Base-by-base conservation (phyloP, 2,329 filamentous ascomycete genomes). In the Aspergillaceae sp. region DNA sequence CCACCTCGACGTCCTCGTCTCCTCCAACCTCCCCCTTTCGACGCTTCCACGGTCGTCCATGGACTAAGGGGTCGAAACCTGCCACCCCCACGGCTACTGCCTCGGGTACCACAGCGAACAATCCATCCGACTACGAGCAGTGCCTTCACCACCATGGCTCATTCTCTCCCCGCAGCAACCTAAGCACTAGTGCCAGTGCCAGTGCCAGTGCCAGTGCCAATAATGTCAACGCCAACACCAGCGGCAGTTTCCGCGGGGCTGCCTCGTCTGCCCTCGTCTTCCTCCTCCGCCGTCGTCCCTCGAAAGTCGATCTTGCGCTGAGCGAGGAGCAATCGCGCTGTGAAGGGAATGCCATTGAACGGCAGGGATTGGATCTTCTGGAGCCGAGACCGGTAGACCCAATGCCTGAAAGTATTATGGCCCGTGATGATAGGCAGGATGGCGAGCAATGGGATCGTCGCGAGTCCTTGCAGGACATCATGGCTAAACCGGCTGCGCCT, bases 311-410 rank as follows among this genome's bases (percentile, higher is more conserved):
- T 48, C 53, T 72, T 43, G 67, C 65, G 2, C 56, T 74, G 33
- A 67, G 64, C 37, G 68, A 69, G 42, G 70, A 73, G 54, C 65
- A 62, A 1, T 64, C 56, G 19, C 65, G 69, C 2, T 67, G 66
- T 41, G 59, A 61, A 19, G 61, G 56, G 32, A 64, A 73, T 42
- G 47, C 58, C 0, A 58, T 68, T 49, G 68, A 71, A 50, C 54
- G 67, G 7, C 55, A 66, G 42, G 70, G 70, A 0, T 47, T 74
- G 35, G 64, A 62, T 26, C 56, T 74, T 19, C 61, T 74, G 59
- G 71, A 74, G 55, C 71, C 71, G 1, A 55, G 71, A 11, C 71
- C 71, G 0, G 64, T 70, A 5, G 66, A 69, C 47, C 60, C 60
- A 2, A 49, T 59, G 33, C 56, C 54, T 3, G 55, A 57, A 8